Percentiles rank a stretch among this genome's conserved stretches.
Evolutionary conservation across 352 stramenopile species (phyloP).

Genomic region (Saprolegnia parasitica): DNA sequence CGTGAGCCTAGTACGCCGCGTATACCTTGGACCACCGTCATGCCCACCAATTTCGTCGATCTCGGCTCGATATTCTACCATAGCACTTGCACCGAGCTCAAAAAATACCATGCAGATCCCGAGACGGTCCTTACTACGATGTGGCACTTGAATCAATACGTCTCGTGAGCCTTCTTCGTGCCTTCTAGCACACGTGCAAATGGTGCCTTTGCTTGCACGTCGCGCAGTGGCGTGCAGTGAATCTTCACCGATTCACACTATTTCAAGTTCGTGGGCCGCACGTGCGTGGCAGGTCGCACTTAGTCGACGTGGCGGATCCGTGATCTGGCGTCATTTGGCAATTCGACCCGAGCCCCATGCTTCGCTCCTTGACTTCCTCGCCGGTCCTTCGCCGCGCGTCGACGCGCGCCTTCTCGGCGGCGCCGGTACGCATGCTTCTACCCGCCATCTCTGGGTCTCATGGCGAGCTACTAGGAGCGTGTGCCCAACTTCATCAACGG

Average conservation of each 20-base stretch:
- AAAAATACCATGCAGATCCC: too few species aligned
- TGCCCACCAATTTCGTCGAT: too few species aligned
- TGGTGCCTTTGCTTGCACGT: too few species aligned
- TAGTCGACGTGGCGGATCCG: neutral
- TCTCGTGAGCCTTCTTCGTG: neutral
- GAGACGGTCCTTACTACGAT: neutral
- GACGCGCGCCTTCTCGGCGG: conserved; percentile 6
- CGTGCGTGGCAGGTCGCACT: neutral
- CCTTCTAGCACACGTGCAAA: neutral
- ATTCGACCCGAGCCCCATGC: conserved; percentile 19
- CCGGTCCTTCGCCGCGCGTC: conserved; percentile 13
- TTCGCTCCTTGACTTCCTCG: conserved; percentile 18
- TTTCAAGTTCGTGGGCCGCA: too few species aligned
- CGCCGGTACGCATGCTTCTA: conserved; percentile 1
- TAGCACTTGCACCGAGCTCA: too few species aligned
- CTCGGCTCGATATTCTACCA: too few species aligned
- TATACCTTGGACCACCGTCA: too few species aligned
- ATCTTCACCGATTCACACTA: too few species aligned
- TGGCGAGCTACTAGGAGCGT: conserved; percentile 42
- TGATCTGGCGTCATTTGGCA: conserved; percentile 14
- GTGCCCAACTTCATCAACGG: conserved; percentile 90
- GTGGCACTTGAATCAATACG: too few species aligned
- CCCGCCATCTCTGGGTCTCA: neutral
- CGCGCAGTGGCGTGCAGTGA: too few species aligned
- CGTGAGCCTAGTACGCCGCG: too few species aligned